phyloP scores from a whole-genome alignment of 129 eudicot species.

The Deinandra increscens region DNA sequence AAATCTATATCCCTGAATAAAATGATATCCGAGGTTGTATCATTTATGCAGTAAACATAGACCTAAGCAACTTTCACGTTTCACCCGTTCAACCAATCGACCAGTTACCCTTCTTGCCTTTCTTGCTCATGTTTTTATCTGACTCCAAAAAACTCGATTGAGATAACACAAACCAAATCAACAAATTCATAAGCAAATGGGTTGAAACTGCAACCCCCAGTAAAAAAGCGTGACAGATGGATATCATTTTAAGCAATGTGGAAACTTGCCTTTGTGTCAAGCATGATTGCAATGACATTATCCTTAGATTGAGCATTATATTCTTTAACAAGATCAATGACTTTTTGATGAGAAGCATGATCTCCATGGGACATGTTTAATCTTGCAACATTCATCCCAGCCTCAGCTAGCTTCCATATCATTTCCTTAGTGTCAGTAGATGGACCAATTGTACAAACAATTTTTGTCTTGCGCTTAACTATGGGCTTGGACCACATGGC shows the following conservation, averaged over 20 bases:
- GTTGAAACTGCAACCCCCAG: background rate
- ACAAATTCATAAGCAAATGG: background rate
- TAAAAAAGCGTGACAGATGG: background rate
- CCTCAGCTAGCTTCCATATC: constrained; percentile 99
- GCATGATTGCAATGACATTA: constrained; percentile 98
- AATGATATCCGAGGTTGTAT: background rate
- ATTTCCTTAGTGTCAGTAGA: constrained; percentile 92
- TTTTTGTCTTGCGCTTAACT: constrained; percentile 91
- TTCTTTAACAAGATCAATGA: constrained; percentile 90
- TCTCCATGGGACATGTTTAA: constrained; percentile 98
- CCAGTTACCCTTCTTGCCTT: background rate
- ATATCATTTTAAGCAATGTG: background rate
- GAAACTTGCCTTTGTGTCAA: constrained; percentile 81
- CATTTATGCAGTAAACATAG: background rate
- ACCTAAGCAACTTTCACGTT: background rate
- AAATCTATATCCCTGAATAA: background rate
- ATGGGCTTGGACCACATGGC: constrained; percentile 79
- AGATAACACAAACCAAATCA: background rate
- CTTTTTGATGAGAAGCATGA: constrained; percentile 95
- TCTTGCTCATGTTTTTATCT: background rate
- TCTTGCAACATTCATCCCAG: constrained; percentile 98
- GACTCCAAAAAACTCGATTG: background rate
- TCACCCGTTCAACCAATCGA: background rate
- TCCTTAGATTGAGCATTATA: constrained; percentile 85
- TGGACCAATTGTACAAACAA: constrained; percentile 96